These are phyloP conservation scores for Microbotryum violaceum DNA, from an alignment of 1,284 basidiomycete species.

Conservation along the genomic window DNA sequence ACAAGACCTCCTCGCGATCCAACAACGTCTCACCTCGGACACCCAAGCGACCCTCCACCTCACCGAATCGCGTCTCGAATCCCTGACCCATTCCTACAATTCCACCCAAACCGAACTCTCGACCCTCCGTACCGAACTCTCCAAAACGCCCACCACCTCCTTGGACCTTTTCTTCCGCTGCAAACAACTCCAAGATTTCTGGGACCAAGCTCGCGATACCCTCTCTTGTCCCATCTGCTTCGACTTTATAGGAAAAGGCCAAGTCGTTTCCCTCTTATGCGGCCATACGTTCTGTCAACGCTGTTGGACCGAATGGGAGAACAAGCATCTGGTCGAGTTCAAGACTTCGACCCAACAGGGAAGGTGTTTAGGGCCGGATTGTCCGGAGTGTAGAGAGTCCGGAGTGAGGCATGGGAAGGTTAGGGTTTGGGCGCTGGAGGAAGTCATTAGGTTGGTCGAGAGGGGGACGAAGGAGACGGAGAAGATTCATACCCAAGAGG, in stretches of 20 bases:
- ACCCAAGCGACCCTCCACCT: too few species aligned
- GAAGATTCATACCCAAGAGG: neutral
- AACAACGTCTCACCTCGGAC: too few species aligned
- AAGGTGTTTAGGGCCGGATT: conserved; percentile 20
- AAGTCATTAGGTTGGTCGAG: conserved; percentile 22
- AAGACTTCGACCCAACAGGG: conserved; percentile 11
- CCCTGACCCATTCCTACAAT: too few species aligned
- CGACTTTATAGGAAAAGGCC: conserved; percentile 6
- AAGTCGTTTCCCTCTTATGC: conserved; percentile 14
- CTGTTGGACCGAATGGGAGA: conserved; percentile 15
- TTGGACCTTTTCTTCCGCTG: conserved; percentile 3
- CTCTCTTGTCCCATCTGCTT: conserved; percentile 25
- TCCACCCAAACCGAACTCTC: too few species aligned
- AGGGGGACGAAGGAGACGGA: conserved; percentile 15
- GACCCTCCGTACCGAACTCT: too few species aligned
- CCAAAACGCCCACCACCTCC: too few species aligned
- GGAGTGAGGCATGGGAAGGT: conserved; percentile 13
- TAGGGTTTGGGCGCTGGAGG: conserved; percentile 19
- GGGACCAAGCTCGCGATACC: conserved; percentile 12
- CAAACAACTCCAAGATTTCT: conserved; percentile 6
- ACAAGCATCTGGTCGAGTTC: conserved; percentile 10
- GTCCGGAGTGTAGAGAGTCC: conserved; percentile 23
- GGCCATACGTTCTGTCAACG: conserved; percentile 25
- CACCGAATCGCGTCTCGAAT: too few species aligned
- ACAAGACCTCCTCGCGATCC: too few species aligned